Base-by-base conservation (phyloP, 2,329 filamentous ascomycete genomes). In the Aspergillus flavus region DNA sequence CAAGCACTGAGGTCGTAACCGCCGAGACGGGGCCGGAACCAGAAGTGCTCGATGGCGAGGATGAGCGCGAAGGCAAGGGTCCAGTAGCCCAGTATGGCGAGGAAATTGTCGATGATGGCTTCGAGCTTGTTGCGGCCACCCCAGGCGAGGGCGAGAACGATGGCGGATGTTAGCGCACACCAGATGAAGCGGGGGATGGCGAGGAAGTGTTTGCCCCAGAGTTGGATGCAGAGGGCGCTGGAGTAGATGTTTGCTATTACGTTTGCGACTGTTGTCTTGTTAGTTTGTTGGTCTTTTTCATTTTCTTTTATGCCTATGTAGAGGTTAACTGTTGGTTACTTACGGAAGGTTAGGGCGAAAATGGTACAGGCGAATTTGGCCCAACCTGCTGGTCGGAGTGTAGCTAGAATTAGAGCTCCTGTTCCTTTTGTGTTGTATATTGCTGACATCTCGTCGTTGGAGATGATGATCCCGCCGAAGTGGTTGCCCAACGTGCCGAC, bases 51-150 rank as follows among this genome's bases (percentile, higher is more conserved):
- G 19, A 69, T 61, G 41, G 62, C 58, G 6, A 71, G 54, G 36
- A 71, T 67, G 26, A 64, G 16, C 1, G 53, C 62, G 52, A 70
- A 71, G 14, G 65, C 58, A 10, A 71, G 56, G 11, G 68, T 70
- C 69, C 69, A 71, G 52, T 71, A 71, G 43, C 69, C 69, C 14
- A 71, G 34, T 10, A 71, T 59, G 14, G 64, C 58, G 6, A 71
- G 57, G 32, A 68, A 55, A 41, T 71, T 68, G 46, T 63, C 63
- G 43, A 71, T 60, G 53, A 71, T 71, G 3, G 41, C 50, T 41
- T 66, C 58, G 6, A 71, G 66, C 43, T 59, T 43, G 23, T 69
- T 46, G 32, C 68, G 59, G 16, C 69, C 69, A 28, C 65, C 69
- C 39, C 58, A 66, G 4, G 69, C 68, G 6, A 71, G 58, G 19